These are phyloP conservation scores for Dorcoceras hygrometricum DNA, from an alignment of 257 asterid genomes.

Conservation along the genomic window DNA sequence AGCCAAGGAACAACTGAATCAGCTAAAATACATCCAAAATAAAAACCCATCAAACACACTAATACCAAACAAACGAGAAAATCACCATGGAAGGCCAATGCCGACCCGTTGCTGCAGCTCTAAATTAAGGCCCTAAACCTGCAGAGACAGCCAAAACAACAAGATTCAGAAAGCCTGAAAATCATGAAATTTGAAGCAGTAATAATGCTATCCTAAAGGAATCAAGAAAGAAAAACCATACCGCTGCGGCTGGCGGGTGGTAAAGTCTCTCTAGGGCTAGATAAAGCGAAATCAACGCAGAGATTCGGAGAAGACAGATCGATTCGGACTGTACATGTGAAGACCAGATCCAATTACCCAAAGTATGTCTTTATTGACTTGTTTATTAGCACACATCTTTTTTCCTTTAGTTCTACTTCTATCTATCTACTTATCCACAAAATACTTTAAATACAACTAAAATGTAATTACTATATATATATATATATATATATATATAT, in stretches of 20 bases:
- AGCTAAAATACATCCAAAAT: neutral
- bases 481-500: no score
- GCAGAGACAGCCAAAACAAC: neutral
- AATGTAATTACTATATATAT: no score
- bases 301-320: neutral
- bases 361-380: neutral
- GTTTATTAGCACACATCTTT: neutral
- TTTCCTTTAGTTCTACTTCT: neutral
- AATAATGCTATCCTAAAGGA: neutral
- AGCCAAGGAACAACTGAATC: neutral
- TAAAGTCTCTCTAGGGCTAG: neutral
- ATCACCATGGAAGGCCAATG: neutral
- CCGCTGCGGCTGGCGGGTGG: slow-evolving; percentile 1
- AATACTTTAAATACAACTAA: no score
- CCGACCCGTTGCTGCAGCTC: neutral
- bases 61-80: neutral
- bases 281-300: neutral
- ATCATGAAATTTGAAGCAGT: neutral
- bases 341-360: neutral
- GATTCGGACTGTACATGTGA: neutral
- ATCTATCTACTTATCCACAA: neutral
- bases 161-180: neutral
- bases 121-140: neutral
- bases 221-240: neutral
- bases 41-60: neutral